Base-by-base conservation (phyloP, 441 rosid species). In the Gossypium gossypioides region DNA sequence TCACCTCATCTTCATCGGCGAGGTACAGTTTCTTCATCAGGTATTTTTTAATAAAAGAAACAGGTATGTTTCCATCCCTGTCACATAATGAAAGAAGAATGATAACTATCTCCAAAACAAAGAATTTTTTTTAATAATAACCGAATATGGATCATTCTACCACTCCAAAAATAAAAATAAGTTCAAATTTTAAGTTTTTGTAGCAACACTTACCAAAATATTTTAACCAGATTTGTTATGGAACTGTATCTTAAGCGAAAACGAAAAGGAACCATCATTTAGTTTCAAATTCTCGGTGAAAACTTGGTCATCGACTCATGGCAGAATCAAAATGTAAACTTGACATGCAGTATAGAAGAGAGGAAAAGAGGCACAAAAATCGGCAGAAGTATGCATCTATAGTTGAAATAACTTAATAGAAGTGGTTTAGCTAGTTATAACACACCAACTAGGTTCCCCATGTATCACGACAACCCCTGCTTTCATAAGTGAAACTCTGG, bases 11-110 rank as follows among this genome's bases (percentile, higher is more conserved):
- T 82, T 92, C 99, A 81, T 85, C 86, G 69, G 78, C 50, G 74
- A 92, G 97, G 75, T 88, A 82, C 71, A 94, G 86, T 87, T 94
- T 94, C 91, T 73, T 85, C 90, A 80, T 77, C 79, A 94, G 86
- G 85, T 94, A 94, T 83, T 92, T 90, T 61, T 92, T 97, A 83
- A 94, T 81, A 69, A 75, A 88, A 56, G 96, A 92, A 77, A 94
- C 93, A 1, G 97, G 92, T 69, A 87, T 73, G 55, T 75, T 90
- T 72, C 97, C 97, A 84, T 90, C 96, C 86, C 99, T 94, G 87
- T 32, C 74, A 79, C 52, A 72, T 15, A 73, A 69, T n/a, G 2
- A 69, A 74, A 78, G 1, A 58, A 69, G 58, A 44, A 25, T 10
- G 74, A 21, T 57, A 73, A 52, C 59, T 54, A 69, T 58, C 51